Evolutionary conservation across 139 green algal species (phyloP).

Genomic region (Zygnema cylindricum): DNA sequence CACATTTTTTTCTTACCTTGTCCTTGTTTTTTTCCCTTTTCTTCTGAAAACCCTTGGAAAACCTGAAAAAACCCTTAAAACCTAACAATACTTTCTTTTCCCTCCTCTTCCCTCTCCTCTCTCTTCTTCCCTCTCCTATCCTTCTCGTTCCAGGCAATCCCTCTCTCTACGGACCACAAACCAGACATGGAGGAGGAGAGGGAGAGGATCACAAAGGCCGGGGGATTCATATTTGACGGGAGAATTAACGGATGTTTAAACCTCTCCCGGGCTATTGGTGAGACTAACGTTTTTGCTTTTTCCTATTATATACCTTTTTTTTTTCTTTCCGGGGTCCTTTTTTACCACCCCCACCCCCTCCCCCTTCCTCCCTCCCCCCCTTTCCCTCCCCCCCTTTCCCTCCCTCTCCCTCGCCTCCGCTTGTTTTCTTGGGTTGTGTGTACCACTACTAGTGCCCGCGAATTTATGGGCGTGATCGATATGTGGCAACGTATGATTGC

Average conservation of each 20-base stretch:
- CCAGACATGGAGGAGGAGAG: constrained; percentile 75
- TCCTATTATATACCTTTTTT: not conserved
- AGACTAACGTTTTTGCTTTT: not conserved
- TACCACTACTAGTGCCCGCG: not conserved
- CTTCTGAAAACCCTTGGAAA: not conserved
- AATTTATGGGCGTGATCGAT: too few relatives aligned
- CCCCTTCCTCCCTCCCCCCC: not conserved
- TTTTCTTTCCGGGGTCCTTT: not conserved
- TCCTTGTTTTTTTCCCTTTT: not conserved
- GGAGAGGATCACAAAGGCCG: constrained; percentile 68
- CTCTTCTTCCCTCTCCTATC: not conserved
- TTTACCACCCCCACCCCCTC: not conserved
- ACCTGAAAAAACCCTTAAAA: not conserved
- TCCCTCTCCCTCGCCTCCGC: not conserved
- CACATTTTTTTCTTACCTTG: not conserved
- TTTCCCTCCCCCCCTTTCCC: not conserved
- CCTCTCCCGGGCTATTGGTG: not conserved
- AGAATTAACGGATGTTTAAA: constrained; percentile 84
- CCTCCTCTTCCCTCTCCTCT: not conserved
- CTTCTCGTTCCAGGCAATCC: not conserved
- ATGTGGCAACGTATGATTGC: too few relatives aligned
- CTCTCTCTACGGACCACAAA: not conserved
- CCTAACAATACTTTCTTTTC: not conserved
- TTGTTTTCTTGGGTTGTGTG: not conserved
- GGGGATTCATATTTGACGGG: constrained; percentile 69